phyloP scores from a whole-genome alignment of 768 basidiomycete species.

The Collybia sp. region DNA sequence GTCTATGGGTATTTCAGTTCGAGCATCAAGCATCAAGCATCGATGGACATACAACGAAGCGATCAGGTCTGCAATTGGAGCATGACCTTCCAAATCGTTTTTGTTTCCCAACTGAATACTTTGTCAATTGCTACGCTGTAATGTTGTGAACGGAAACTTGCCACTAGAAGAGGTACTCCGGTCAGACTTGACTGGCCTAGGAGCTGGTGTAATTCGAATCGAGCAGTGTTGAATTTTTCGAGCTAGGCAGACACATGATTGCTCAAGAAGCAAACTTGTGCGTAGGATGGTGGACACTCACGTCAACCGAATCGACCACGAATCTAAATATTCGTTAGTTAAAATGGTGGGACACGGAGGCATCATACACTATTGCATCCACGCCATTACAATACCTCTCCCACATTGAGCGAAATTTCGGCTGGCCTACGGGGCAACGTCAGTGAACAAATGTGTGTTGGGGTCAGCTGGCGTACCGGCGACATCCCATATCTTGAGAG shows the following conservation, averaged over 20 bases:
- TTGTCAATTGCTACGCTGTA: not conserved
- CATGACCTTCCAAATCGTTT: slow-evolving; percentile 78
- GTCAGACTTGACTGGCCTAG: slow-evolving; percentile 58
- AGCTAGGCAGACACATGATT: slow-evolving; percentile 34
- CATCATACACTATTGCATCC: slow-evolving; percentile 82
- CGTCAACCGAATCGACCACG: slow-evolving; percentile 90
- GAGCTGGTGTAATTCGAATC: slow-evolving; percentile 81
- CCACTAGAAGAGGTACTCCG: slow-evolving; percentile 80
- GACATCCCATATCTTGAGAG: slow-evolving; percentile 93
- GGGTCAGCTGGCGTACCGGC: slow-evolving; percentile 53
- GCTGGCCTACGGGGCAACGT: slow-evolving; percentile 56
- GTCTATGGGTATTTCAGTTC: slow-evolving; percentile 28
- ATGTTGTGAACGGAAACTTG: slow-evolving; percentile 30
- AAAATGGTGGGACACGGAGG: slow-evolving; percentile 2
- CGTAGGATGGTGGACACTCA: slow-evolving; percentile 29
- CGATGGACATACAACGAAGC: slow-evolving; percentile 52
- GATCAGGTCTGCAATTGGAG: slow-evolving; percentile 81
- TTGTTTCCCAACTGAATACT: slow-evolving; percentile 78
- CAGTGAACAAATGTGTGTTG: slow-evolving; percentile 1
- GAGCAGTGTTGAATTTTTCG: slow-evolving; percentile 78
- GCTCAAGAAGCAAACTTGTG: not conserved
- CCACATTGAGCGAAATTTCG: slow-evolving; percentile 94
- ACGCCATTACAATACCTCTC: slow-evolving; percentile 91
- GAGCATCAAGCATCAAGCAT: too few relatives aligned
- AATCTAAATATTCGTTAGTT: slow-evolving; percentile 44